Base-by-base conservation (phyloP, 495 filamentous ascomycete species). In the Podospora appendiculata region DNA sequence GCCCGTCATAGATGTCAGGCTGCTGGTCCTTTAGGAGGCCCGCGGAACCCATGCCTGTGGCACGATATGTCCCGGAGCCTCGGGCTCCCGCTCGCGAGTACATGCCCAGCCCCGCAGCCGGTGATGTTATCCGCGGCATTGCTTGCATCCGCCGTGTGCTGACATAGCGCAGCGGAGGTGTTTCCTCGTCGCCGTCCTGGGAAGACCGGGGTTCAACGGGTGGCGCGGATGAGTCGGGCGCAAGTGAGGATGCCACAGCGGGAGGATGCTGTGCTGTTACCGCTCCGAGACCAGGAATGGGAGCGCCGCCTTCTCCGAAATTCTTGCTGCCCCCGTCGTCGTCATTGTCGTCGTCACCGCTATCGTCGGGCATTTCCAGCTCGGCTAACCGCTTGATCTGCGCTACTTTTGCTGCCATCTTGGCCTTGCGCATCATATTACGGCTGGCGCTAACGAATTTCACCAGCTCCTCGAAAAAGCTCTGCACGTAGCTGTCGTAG, bases 401-500 rank as follows among this genome's bases (percentile, higher is more conserved):
- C 9, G 77, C 76, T 43, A 84, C 75, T 56, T 76, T 81, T 33
- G 80, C 81, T 16, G 78, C 78, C 77, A 82, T 85, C 67, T 86
- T 90, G 48, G 81, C 88, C 62, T 88, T 89, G 47, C 90, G 83
- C 55, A 96, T 80, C 53, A 85, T 78, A 68, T 93, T 94, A 55
- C 90, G 76, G 39, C 86, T 83, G n/a, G 79, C 76, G 42, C 85
- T 87, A 43, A 96, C 86, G 51, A 84, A 79, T 52, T 86, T 86
- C 45, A 93, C 90, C 33, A 94, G 70, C 45, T 81, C 74, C 62
- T 95, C 90, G 52, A 96, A 88, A 6, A 80, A 76, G 35, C 81
- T 78, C 62, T 96, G 90, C 10, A 90, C 85, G 51, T 88, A 82
- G 58, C 87, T 87, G 63, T 96, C 90, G 65, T 95, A 96, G 64